Evolutionary conservation across 2,329 filamentous ascomycete species (phyloP).

Genomic region (Talaromyces amestolkiae): DNA sequence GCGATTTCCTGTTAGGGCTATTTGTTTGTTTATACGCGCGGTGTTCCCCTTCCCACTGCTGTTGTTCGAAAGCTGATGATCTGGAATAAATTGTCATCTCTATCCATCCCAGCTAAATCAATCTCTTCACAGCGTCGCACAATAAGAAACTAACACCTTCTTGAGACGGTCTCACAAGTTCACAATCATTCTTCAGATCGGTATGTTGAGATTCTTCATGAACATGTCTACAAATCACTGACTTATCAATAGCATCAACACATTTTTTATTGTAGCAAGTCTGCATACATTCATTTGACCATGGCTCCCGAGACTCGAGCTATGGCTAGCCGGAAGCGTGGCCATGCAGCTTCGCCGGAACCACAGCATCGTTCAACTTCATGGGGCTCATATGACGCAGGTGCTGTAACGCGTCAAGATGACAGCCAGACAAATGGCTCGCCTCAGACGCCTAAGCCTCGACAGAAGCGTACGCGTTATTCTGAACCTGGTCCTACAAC

Average conservation of each 20-base stretch:
- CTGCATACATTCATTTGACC: not conserved
- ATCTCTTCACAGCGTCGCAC: not conserved
- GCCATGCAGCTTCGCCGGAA: not conserved
- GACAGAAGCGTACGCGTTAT: slow-evolving; percentile 46
- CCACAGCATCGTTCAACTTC: not conserved
- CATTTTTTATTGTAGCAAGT: not conserved
- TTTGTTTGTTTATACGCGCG: not conserved
- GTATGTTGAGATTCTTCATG: not conserved
- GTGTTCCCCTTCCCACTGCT: not conserved
- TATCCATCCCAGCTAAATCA: not conserved
- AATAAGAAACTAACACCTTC: not conserved
- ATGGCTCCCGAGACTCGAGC: not conserved
- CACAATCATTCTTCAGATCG: not conserved
- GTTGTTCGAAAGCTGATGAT: not conserved
- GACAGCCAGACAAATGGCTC: not conserved
- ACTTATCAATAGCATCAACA: not conserved
- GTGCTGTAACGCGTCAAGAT: not conserved
- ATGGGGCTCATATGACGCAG: not conserved
- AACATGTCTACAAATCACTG: not conserved
- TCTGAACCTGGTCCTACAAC: slow-evolving; percentile 41
- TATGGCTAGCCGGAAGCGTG: slow-evolving; percentile 1
- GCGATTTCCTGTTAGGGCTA: not conserved
- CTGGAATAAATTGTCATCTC: not conserved
- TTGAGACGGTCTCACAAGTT: not conserved
- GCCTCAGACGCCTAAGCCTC: slow-evolving; percentile 31